A percentile compares a stretch with the other conserved stretches of the same genome.
Conservation (phyloP, 495 filamentous ascomycete genomes). For the Hyaloscypha bicolor region DNA sequence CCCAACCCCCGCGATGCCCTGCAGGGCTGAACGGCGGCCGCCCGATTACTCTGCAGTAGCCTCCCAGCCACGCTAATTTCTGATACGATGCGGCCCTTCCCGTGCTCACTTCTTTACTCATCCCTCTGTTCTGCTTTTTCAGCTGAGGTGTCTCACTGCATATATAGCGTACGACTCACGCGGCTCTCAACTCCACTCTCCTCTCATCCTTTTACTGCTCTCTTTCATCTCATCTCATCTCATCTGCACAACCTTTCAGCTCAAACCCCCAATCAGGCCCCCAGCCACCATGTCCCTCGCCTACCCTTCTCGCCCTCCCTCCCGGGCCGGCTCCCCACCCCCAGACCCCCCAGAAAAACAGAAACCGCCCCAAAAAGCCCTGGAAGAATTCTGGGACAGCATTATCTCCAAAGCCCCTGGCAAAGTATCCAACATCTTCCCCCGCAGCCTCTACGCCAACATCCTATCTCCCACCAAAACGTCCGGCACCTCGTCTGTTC, state of each 20-base stretch:
- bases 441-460: not conserved
- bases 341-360: not conserved
- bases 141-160: too few relatives aligned
- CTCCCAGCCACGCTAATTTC: too few relatives aligned
- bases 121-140: too few relatives aligned
- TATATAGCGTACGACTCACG: too few relatives aligned
- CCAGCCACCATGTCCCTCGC: not conserved
- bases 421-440: slow-evolving; percentile 5
- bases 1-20: too few relatives aligned
- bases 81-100: too few relatives aligned
- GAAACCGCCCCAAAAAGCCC: not conserved
- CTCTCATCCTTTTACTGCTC: not conserved
- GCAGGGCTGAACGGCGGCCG: too few relatives aligned
- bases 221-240: not conserved
- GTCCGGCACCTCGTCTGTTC: not conserved
- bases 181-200: too few relatives aligned
- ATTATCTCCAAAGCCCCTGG: slow-evolving; percentile 1
- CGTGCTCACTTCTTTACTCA: too few relatives aligned
- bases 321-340: not conserved
- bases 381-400: slow-evolving; percentile 6
- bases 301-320: not conserved
- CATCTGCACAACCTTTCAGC: not conserved
- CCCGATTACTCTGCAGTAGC: too few relatives aligned
- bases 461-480: slow-evolving; percentile 1
- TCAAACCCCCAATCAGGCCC: not conserved